Evolutionary conservation across 2,329 filamentous ascomycete species (phyloP), one percentile per base, ranked within the genome.

Genomic region (Neopestalotiopsis sp.): DNA sequence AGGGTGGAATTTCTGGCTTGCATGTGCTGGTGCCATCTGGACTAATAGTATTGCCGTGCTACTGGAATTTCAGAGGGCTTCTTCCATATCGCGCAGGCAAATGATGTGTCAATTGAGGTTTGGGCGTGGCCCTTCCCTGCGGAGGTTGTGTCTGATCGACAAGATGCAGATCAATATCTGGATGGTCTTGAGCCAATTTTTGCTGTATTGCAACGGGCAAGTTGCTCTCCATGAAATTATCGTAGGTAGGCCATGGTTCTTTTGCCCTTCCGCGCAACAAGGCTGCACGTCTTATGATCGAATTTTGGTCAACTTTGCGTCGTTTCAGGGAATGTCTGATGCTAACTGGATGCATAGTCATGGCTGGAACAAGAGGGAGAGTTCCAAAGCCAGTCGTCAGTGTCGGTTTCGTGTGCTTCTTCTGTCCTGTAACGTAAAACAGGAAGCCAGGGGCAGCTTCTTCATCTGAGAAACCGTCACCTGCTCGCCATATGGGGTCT

Each of bases 401-500:
- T 24, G 63, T 68, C 14, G 73, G 65, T 32, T 68, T 71, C 57
- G 68, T 74, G 59, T 72, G 74, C 67, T 75, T 78, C 40, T 71
- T 70, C 52, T 70, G 73, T 10, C 72, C 71, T 5, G 71, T 71
- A 67, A 73, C 72, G 13, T 67, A 67, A 24, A 75, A 74, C 0
- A 68, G 24, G 57, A 74, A 74, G 38, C 70, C 68, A 4, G 76
- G 71, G 10, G 30, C 74, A 17, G 69, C 72, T 68, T 79, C 77
- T 7, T 75, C 75, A 4, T 62, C 74, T 7, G 77, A 77, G 65
- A 79, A 79, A 2, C 76, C 77, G 59, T 79, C 77, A 4, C 77
- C 77, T 59, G 71, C 40, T 3, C 65, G 63, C 76, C 76, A 78
- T 17, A 57, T n/a, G 1, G 70, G 65, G 57, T 75, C 69, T 10